Base-by-base conservation (phyloP, 2,329 filamentous ascomycete species). In the Phialophora macrospora region DNA sequence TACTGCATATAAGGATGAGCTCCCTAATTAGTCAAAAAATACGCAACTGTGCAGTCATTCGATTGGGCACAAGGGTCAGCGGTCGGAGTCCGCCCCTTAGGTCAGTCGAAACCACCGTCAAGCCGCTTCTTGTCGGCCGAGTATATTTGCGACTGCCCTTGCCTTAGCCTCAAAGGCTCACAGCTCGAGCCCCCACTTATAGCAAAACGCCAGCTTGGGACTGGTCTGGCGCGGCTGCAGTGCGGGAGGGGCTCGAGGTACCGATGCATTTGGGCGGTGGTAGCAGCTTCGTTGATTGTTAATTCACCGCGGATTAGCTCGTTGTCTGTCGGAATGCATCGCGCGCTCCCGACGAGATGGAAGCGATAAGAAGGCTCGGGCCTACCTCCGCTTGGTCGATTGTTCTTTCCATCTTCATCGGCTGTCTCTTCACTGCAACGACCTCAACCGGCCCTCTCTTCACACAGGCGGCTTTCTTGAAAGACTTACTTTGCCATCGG, bases 81-180 rank as follows among this genome's bases (percentile, higher is more conserved):
- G 44, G 44, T 20, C 7, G 5, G 11, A 48, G 20, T n/a, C 44
- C 44, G 44, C 44, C 3, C 17, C 17, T 20, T 48, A 48, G 44
- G 44, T 48, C 44, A 48, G 44, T 17, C 17, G 20, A 48, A 48
- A 22, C 44, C 44, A 8, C 17, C 5, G 2, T 48, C 44, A 11
- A 48, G 1, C 32, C 32, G 32, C 32, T 48, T n/a, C 44, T n/a
- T 59, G 14, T 59, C 38, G 56, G 34, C 34, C 56, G 32, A 46
- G 52, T 30, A 30, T 7, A 30, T 30, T 9, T 30, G 8, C 11
- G 22, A 30, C n/a, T 54, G 24, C 49, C 49, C 49, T 52, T 52
- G 49, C 49, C 12, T 52, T 52, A 52, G 49, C 24, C 26, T 34
- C 49, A 17, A 28, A 11, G 20, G n/a, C 24, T 28, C 49, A 5